Base-by-base conservation (phyloP, 208 protist species). In the Leishmania martiniquensis region DNA sequence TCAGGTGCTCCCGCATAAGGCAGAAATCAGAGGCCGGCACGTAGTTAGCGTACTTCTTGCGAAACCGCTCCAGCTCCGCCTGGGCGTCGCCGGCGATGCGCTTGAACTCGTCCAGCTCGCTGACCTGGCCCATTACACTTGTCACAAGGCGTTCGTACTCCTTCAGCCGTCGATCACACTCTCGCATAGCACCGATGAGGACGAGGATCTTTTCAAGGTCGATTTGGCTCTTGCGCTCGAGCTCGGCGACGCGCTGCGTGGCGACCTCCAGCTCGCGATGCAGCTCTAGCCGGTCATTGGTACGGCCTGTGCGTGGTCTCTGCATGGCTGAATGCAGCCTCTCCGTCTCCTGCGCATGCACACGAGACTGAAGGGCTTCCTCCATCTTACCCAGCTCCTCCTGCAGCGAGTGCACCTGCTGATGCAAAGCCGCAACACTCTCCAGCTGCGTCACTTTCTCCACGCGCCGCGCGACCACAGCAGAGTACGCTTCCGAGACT, bases 171-270 rank as follows among this genome's bases (percentile, higher is more conserved):
- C 82, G 82, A 78, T 97, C 93, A 68, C 91, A 93, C 66, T 97
- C 93, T 7, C 91, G 79, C 72, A 97, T 76, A 17, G 91, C 87
- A 47, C 83, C 84, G 72, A 97, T 91, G 75, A 97, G 87, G 0
- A 95, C 81, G 42, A 97, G 78, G 54, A 93, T 88, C 80, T 94
- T 95, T 66, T 95, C 86, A 34, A 95, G 70, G 49, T 97, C 91
- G n/a, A 47, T 72, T 51, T 90, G 85, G 69, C 85, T 95, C 62
- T 72, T 82, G 45, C 72, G 69, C 78, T 94, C 91, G 15, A 95
- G 59, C 44, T 85, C 85, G 44, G 68, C 51, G 51, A 94, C 81
- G 42, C 85, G 83, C 52, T 83, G 49, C 13, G 81, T 75, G 12
- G 90, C 85, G 17, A 60, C 68, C 37, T 84, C 80, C 0, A 95